These are phyloP conservation scores for Conidiobolus coronatus DNA, from an alignment of 371 early-diverging fungal species.

Conservation along the genomic window DNA sequence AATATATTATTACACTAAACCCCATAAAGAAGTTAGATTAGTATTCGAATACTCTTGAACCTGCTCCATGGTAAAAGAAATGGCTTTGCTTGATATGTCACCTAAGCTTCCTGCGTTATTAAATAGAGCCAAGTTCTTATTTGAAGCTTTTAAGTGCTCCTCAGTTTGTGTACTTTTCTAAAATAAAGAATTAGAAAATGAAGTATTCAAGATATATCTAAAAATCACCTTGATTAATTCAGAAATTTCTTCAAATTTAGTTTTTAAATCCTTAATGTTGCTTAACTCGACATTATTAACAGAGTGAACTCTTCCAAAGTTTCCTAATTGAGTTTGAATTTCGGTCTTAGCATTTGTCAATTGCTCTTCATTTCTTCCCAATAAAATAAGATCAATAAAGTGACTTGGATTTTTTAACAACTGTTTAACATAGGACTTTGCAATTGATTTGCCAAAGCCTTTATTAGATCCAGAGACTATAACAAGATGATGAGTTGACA, in stretches of 20 bases:
- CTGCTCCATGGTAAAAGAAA: slow-evolving; percentile 20
- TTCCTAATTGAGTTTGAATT: slow-evolving; percentile 5
- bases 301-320: slow-evolving; percentile 6
- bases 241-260: slow-evolving; percentile 8
- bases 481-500: slow-evolving; percentile 13
- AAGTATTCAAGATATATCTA: not conserved
- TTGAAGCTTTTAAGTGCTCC: not conserved
- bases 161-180: not conserved
- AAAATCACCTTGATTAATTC: slow-evolving; percentile 5
- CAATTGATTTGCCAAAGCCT: slow-evolving; percentile 52
- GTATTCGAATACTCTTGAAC: slow-evolving; percentile 23
- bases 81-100: slow-evolving; percentile 33
- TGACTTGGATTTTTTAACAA: not conserved
- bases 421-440: slow-evolving; percentile 5
- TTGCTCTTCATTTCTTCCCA: slow-evolving; percentile 20
- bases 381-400: slow-evolving; percentile 18
- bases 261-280: slow-evolving; percentile 3
- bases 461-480: slow-evolving; percentile 65
- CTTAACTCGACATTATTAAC: slow-evolving; percentile 9
- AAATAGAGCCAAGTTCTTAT: slow-evolving; percentile 22
- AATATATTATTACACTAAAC: slow-evolving; percentile 16
- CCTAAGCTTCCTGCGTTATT: slow-evolving; percentile 71
- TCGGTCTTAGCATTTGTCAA: slow-evolving; percentile 2
- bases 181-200: not conserved
- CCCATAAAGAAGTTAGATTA: slow-evolving; percentile 27